A percentile compares a stretch with the other conserved stretches of the same genome.
Conservation (phyloP, 257 asterid species). For the Scutellaria baicalensis region DNA sequence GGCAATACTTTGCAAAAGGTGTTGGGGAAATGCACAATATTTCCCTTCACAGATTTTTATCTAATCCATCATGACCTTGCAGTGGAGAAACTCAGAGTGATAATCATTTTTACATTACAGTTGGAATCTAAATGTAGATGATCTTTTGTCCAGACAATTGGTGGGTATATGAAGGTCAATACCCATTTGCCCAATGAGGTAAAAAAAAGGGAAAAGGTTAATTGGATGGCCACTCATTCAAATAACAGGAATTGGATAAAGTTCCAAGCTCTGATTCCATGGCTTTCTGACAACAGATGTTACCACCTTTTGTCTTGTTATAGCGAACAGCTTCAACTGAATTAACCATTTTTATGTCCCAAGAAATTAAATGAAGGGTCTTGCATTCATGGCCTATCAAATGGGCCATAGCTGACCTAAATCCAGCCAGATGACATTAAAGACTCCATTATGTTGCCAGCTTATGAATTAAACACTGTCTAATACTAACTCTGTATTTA, state of each 20-base stretch:
- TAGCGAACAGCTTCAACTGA: background rate
- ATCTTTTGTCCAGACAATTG: background rate
- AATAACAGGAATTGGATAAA: background rate
- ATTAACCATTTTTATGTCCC: background rate
- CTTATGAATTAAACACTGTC: background rate
- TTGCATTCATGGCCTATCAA: background rate
- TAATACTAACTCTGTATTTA: background rate
- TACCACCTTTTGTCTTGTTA: background rate
- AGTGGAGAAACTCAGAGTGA: no score
- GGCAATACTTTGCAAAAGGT: background rate
- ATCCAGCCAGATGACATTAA: background rate
- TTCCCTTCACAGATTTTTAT: no score
- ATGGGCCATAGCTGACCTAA: conserved; percentile 27
- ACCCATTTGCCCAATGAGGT: background rate
- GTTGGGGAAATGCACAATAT: no score
- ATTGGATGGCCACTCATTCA: background rate
- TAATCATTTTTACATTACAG: conserved; percentile 4
- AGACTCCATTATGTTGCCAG: background rate
- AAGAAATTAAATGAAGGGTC: conserved; percentile 8
- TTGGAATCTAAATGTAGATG: background rate
- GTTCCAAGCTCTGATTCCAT: background rate
- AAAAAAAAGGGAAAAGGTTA: no score
- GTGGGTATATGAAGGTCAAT: background rate
- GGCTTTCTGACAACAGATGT: background rate
- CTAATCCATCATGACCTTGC: no score